Percentiles rank a stretch among this genome's conserved stretches.
phyloP scores from a whole-genome alignment of 129 eudicot species.

The Deinandra increscens region DNA sequence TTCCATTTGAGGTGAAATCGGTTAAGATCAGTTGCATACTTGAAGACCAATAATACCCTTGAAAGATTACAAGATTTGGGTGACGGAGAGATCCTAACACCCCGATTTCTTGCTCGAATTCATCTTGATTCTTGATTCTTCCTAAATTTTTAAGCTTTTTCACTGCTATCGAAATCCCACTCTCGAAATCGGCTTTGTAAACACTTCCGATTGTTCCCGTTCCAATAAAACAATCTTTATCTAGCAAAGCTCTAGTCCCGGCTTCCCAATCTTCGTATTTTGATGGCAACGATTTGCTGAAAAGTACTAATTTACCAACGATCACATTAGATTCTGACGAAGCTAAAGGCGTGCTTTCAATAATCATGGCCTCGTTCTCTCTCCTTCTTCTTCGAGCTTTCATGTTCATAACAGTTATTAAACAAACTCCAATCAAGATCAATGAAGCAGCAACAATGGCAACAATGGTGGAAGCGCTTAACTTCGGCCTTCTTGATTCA shows the following conservation, averaged over 20 bases:
- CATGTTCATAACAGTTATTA: conserved; percentile 65
- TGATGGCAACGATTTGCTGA: conserved; percentile 85
- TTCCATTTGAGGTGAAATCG: conserved; percentile 69
- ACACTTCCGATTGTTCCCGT: conserved; percentile 87
- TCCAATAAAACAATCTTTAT: conserved; percentile 75
- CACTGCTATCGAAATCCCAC: conserved; percentile 78
- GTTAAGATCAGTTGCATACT: conserved; percentile 73
- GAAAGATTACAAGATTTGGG: conserved; percentile 67
- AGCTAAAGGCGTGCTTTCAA: conserved; percentile 77
- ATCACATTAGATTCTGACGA: conserved; percentile 72
- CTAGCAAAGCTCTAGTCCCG: conserved; percentile 87
- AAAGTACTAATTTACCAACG: conserved; percentile 88
- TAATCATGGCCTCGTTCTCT: conserved; percentile 50
- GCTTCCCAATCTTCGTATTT: conserved; percentile 98
- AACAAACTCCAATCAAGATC: conserved; percentile 69
- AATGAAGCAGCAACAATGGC: conserved; percentile 90
- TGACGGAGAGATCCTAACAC: conserved; percentile 79
- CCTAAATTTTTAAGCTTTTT: conserved; percentile 85
- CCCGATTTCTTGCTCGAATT: conserved; percentile 90
- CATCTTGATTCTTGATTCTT: conserved; percentile 83
- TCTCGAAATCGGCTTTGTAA: conserved; percentile 70
- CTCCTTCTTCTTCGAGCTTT: conserved; percentile 58
- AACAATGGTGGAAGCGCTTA: conserved; percentile 76
- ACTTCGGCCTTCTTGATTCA: conserved; percentile 40
- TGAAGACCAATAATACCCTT: conserved; percentile 94